phyloP scores from a whole-genome alignment of 495 filamentous ascomycete species.

The Lasiosphaeris hirsuta region DNA sequence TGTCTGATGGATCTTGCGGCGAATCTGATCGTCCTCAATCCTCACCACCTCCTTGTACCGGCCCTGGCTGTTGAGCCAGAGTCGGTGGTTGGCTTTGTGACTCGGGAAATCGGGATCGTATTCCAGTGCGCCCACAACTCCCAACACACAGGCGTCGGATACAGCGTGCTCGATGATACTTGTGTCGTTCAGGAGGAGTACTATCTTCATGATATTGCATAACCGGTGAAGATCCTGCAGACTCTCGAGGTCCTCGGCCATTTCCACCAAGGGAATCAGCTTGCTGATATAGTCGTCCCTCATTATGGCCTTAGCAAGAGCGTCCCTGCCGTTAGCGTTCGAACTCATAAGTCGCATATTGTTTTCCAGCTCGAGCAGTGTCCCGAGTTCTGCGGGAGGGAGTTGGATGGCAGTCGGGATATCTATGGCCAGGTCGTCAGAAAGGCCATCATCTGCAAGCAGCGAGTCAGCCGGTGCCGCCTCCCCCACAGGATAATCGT shows the following conservation, averaged over 20 bases:
- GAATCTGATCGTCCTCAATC: constrained; percentile 75
- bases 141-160: constrained; percentile 81
- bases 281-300: constrained; percentile 82
- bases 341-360: constrained; percentile 72
- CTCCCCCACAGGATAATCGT: not conserved
- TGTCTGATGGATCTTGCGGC: constrained; percentile 90
- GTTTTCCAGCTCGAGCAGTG: constrained; percentile 77
- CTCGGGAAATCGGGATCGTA: constrained; percentile 99
- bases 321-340: constrained; percentile 74
- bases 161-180: constrained; percentile 91
- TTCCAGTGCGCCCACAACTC: constrained; percentile 93
- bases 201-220: constrained; percentile 97
- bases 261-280: constrained; percentile 75
- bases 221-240: constrained; percentile 80
- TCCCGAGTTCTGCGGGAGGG: constrained; percentile 72
- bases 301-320: constrained; percentile 84
- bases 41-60: constrained; percentile 95
- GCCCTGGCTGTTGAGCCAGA: constrained; percentile 83
- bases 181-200: constrained; percentile 92
- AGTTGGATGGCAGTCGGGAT: constrained; percentile 63
- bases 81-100: constrained; percentile 95
- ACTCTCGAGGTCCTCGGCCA: constrained; percentile 88
- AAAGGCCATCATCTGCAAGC: constrained; percentile 77
- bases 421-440: constrained; percentile 77
- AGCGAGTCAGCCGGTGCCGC: constrained; percentile 8